Percentiles rank a stretch among this genome's conserved stretches.
Conservation (phyloP, 2,329 filamentous ascomycete species). For the Fusarium azukiicola region DNA sequence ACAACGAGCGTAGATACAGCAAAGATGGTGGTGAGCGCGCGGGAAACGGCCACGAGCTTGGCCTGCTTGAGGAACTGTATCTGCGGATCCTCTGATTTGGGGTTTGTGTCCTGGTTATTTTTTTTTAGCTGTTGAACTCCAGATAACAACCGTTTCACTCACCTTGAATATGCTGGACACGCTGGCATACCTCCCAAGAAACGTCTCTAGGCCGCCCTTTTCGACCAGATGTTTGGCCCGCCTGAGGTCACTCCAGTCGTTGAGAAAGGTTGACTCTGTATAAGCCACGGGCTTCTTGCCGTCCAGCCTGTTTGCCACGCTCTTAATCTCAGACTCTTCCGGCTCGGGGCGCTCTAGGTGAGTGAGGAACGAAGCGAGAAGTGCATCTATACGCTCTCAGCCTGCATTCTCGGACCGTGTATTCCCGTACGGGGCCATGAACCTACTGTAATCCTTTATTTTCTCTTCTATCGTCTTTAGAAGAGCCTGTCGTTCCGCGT, state of each 20-base stretch:
- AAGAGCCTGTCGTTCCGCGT: not conserved
- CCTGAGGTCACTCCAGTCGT: not conserved
- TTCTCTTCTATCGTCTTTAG: not conserved
- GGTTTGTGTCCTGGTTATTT: not conserved
- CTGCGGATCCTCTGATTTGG: not conserved
- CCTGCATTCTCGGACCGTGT: not conserved
- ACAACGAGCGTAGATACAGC: not conserved
- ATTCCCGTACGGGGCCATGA: not conserved
- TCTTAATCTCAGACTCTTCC: not conserved
- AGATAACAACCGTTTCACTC: not conserved
- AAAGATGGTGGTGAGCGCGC: not conserved
- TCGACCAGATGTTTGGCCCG: not conserved
- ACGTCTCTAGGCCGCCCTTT: not conserved
- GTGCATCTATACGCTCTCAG: not conserved
- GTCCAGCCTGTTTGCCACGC: not conserved
- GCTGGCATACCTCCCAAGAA: not conserved
- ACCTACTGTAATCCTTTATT: not conserved
- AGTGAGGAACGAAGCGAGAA: not conserved
- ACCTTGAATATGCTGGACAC: not conserved
- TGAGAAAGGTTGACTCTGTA: not conserved
- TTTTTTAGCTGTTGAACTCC: not conserved
- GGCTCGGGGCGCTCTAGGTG: not conserved
- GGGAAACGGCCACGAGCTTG: not conserved
- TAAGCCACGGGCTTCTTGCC: not conserved
- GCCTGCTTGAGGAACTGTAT: constrained; percentile 1